Conservation (phyloP, 2,329 filamentous ascomycete species). For the Paracoccidioides lutzii region DNA sequence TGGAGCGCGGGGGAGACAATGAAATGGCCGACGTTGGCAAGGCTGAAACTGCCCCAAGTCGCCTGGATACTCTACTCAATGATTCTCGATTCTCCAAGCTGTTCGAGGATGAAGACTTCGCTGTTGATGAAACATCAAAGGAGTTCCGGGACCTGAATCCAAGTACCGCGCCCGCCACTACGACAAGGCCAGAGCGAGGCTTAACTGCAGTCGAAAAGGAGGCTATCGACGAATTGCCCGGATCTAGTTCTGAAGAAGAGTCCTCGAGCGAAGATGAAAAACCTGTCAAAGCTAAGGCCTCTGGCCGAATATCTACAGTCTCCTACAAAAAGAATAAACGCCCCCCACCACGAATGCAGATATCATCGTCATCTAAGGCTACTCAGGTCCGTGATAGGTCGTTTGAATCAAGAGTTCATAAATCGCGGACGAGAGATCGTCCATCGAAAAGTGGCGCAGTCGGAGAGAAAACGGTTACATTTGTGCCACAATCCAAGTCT, state of each 20-base stretch:
- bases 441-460: constrained; percentile 25
- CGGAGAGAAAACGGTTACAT: constrained; percentile 46
- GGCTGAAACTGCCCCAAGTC: constrained; percentile 9
- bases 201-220: constrained; percentile 53
- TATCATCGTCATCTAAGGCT: constrained; percentile 40
- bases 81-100: constrained; percentile 79
- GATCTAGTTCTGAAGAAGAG: constrained; percentile 27
- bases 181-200: constrained; percentile 31
- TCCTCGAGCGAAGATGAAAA: constrained; percentile 22
- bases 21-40: constrained; percentile 21
- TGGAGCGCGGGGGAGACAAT: constrained; percentile 47
- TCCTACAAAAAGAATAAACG: constrained; percentile 44
- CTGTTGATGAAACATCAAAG: constrained; percentile 73
- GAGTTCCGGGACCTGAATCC: constrained; percentile 87
- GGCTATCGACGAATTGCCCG: constrained; percentile 39
- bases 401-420: constrained; percentile 45
- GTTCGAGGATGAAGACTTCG: constrained; percentile 88
- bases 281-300: constrained; percentile 19
- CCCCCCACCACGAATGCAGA: constrained; percentile 41
- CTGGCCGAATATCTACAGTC: constrained; percentile 39
- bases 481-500: constrained; percentile 40
- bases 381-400: constrained; percentile 38
- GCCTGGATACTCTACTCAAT: constrained; percentile 49
- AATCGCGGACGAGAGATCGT: constrained; percentile 26
- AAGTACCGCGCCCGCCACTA: constrained; percentile 46